phyloP scores from a whole-genome alignment of 2,329 filamentous ascomycete genomes.

The Paraphaeosphaeria minitans region DNA sequence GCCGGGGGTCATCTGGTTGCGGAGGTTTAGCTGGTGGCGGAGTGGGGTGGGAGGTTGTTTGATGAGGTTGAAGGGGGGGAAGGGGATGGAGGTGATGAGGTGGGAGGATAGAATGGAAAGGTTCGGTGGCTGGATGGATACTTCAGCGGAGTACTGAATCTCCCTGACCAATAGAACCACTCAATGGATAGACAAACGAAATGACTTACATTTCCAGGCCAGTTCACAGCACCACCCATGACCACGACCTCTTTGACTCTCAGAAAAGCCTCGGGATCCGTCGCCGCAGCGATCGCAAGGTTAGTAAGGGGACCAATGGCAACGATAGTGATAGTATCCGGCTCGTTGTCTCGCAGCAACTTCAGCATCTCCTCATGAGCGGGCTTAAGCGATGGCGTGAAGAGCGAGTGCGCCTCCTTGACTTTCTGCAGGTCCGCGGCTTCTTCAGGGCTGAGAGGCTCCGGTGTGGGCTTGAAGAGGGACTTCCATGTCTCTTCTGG shows the following conservation, averaged over 20 bases:
- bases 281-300: slow-evolving; percentile 82
- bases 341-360: slow-evolving; percentile 78
- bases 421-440: slow-evolving; percentile 44
- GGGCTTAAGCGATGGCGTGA: slow-evolving; percentile 73
- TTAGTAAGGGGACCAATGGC: slow-evolving; percentile 94
- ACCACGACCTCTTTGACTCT: slow-evolving; percentile 88
- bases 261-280: slow-evolving; percentile 88
- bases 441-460: slow-evolving; percentile 39
- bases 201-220: slow-evolving; percentile 70
- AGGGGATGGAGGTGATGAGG: slow-evolving; percentile 21
- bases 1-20: slow-evolving; percentile 68
- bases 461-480: slow-evolving; percentile 48
- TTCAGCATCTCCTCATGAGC: slow-evolving; percentile 90
- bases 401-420: slow-evolving; percentile 56
- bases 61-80: slow-evolving; percentile 46
- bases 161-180: no score
- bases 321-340: slow-evolving; percentile 85
- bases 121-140: slow-evolving; percentile 25
- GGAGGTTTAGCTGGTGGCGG: slow-evolving; percentile 34
- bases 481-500: slow-evolving; percentile 55
- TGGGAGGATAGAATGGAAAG: slow-evolving; percentile 28
- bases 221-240: slow-evolving; percentile 87
- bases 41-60: slow-evolving; percentile 46
- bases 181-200: no score
- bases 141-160: slow-evolving; percentile 6